A percentile compares a stretch with the other conserved stretches of the same genome.
Evolutionary conservation across 352 stramenopile species (phyloP).

Genomic region (Elongisporangium undulatum): DNA sequence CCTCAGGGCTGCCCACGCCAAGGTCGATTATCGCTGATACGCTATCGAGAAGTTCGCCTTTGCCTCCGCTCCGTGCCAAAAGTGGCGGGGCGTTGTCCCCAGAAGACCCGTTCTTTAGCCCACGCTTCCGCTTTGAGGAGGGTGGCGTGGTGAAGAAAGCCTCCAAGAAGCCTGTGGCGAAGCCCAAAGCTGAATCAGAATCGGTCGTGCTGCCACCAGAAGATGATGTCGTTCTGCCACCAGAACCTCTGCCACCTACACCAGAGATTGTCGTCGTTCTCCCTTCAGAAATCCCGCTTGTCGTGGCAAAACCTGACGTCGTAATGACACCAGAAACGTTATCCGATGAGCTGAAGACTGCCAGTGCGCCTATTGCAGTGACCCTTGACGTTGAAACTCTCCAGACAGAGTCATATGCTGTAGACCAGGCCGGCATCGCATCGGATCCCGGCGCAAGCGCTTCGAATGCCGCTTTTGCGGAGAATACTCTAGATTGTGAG

Average conservation of each 20-base stretch:
- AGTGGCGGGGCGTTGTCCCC: slow-evolving; percentile 22
- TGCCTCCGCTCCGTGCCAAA: slow-evolving; percentile 28
- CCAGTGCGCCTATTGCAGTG: not conserved
- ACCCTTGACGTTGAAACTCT: not conserved
- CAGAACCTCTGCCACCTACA: too few relatives aligned
- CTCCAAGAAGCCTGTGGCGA: not conserved
- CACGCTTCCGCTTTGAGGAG: slow-evolving; percentile 49
- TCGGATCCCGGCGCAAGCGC: too few relatives aligned
- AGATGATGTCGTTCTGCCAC: not conserved
- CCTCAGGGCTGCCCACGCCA: slow-evolving; percentile 26
- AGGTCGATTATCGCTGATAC: slow-evolving; percentile 53
- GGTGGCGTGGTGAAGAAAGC: not conserved
- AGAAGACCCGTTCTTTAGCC: slow-evolving; percentile 65
- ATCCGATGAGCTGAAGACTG: not conserved
- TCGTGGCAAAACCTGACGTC: too few relatives aligned
- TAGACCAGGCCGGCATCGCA: not conserved
- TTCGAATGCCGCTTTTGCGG: too few relatives aligned
- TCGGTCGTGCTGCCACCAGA: not conserved
- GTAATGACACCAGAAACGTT: not conserved
- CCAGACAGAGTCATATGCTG: not conserved
- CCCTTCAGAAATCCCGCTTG: too few relatives aligned
- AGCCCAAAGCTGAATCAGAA: not conserved
- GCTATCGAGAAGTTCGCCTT: slow-evolving; percentile 32
- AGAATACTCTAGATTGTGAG: not conserved
- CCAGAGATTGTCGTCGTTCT: too few relatives aligned